Evolutionary conservation across 495 filamentous ascomycete species (phyloP).

Genomic region (Hypoxylon lienhwacheense): DNA sequence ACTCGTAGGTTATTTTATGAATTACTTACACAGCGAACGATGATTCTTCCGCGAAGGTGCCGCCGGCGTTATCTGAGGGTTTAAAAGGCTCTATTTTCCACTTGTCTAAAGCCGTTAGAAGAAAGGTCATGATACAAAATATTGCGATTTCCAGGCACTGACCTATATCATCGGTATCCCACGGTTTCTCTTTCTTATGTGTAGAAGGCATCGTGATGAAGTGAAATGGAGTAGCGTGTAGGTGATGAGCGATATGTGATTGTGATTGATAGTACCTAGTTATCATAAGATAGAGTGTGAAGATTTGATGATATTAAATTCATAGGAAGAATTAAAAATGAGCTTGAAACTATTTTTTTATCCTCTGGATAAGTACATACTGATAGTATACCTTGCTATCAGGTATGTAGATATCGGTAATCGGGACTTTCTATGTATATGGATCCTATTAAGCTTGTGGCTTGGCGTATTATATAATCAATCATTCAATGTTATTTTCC

Average conservation of each 20-base stretch:
- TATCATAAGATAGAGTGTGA: too few relatives aligned
- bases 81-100: conserved; percentile 93
- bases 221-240: too few relatives aligned
- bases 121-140: background rate
- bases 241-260: background rate
- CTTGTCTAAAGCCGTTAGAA: conserved; percentile 61
- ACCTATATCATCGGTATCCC: conserved; percentile 90
- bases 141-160: background rate
- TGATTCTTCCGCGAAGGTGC: conserved; percentile 89
- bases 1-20: background rate
- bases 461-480: too few relatives aligned
- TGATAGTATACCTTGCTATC: too few relatives aligned
- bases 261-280: too few relatives aligned
- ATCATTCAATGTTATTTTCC: too few relatives aligned
- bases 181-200: conserved; percentile 91
- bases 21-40: conserved; percentile 41
- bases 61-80: conserved; percentile 78
- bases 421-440: conserved; percentile 19
- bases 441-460: conserved; percentile 4
- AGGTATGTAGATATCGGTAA: conserved; percentile 15
- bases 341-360: conserved; percentile 34
- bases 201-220: conserved; percentile 81
- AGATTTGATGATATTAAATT: background rate
- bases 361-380: too few relatives aligned
- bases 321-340: background rate